Evolutionary conservation across 805 yeast species (phyloP), one percentile per base, ranked within the genome.

Genomic region (Torulaspora microellipsoides): DNA sequence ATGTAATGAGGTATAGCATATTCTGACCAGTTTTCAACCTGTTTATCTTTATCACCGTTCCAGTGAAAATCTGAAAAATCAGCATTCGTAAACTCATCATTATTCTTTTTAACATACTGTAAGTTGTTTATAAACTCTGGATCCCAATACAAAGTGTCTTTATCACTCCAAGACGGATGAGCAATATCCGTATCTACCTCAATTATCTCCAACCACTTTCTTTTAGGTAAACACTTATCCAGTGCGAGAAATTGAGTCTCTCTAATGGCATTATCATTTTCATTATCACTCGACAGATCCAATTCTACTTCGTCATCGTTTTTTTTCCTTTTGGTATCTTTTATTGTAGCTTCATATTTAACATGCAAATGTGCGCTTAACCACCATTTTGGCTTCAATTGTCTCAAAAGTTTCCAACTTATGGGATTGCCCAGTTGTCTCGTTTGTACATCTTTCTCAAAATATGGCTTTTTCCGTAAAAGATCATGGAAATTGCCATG

Each of bases 291-390:
- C 1, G 47, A 48, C n/a, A 69, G 36, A 33, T 63, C 68, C 12
- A 70, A 47, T 1, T 54, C 62, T 15, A 69, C 60, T 41, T 71
- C 73, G 37, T 67, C 56, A 0, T 48, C 42, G 31, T 67, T 60
- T 10, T 37, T 38, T 23, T 27, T 28, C 38, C 52, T 44, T 33
- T 47, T 59, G 48, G 58, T 43, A 57, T 76, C 79, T 1, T 56
- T 46, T 1, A 81, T 76, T 0, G 46, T 48, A 0, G 96, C 96
- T 6, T 68, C 70, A 56, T 76, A 93, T 42, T 67, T 68, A 2
- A 83, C 88, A 62, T 93, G 99, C 44, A 93, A 63, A 67, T 93
- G 99, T 9, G 95, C 95, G 53, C 93, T 79, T 47, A 86, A 77
- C 99, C 98, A 93, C 60, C 76, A 70, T 13, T 62, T 49, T 0